Conservation (phyloP, 257 asterid species). For the Cordia subcordata region DNA sequence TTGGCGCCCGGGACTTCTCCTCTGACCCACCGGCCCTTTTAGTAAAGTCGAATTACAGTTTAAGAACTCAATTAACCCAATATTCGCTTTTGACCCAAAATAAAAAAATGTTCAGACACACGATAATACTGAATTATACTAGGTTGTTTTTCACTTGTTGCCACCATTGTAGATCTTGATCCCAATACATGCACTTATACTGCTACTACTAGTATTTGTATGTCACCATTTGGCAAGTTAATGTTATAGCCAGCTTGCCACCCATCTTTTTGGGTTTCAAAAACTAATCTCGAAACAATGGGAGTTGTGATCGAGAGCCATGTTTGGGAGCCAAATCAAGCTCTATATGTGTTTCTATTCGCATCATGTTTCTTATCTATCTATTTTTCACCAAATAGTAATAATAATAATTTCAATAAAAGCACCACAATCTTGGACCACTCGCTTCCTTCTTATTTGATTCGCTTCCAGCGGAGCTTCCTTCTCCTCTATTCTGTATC, state of each 20-base stretch:
- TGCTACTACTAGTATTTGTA: no score
- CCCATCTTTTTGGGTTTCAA: background rate
- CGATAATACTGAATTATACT: background rate
- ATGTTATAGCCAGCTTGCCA: background rate
- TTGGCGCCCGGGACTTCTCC: no score
- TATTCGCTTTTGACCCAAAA: no score
- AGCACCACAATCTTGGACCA: slow-evolving; percentile 54
- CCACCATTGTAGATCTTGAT: background rate
- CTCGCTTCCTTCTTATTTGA: slow-evolving; percentile 43
- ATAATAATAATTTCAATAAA: slow-evolving; percentile 13
- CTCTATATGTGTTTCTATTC: slow-evolving; percentile 46
- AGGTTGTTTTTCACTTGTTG: background rate
- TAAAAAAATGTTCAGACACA: no score
- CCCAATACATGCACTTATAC: background rate
- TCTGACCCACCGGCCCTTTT: no score
- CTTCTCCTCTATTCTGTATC: slow-evolving; percentile 62
- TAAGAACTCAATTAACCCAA: no score
- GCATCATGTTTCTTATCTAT: slow-evolving; percentile 51
- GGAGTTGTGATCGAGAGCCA: slow-evolving; percentile 73
- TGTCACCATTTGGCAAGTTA: no score
- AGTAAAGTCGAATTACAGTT: no score
- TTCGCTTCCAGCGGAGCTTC: slow-evolving; percentile 60
- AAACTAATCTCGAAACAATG: slow-evolving; percentile 29
- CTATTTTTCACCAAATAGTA: slow-evolving; percentile 46
- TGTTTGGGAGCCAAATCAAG: slow-evolving; percentile 71